Base-by-base conservation (phyloP, 495 filamentous ascomycete species). In the Sabuloglossum arenarium region DNA sequence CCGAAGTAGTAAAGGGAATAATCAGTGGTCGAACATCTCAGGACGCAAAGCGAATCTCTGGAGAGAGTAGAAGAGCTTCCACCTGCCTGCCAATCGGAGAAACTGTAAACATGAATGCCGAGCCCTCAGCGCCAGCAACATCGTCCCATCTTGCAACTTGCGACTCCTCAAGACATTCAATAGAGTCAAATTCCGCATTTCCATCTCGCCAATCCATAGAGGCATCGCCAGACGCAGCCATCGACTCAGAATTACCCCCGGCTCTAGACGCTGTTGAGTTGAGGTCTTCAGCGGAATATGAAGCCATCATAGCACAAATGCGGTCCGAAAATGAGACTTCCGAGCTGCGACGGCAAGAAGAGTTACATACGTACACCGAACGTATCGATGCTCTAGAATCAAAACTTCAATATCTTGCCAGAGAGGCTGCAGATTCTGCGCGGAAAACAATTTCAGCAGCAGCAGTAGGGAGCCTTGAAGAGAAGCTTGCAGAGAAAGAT, bases 361-460 rank as follows among this genome's bases (percentile, higher is more conserved):
- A 95, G 64, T 74, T 83, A 19, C 79, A 91, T 60, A 74, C 70
- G 11, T 89, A 93, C 57, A 77, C 89, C 12, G 91, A 96, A 67
- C 80, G 86, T 2, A 94, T 97, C 39, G 91, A 97, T 68, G 85
- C 93, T 21, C 71, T 98, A 10, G 85, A 95, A 65, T 79, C 86
- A 6, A 96, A 96, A 63, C 72, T 98, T 27, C 80, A 85, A 56
- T 94, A 90, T 64, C 74, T 97, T 4, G 81, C 88, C 1, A 82
- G 80, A 55, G 82, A 88, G 59, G 80, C 82, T 34, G 78, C 82
- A 0, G 84, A 86, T 29, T 72, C 81, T 0, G 82, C 88, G 5
- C 77, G 78, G 59, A 76, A 73, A 53, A 76, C 81, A 3, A 80
- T 78, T 2, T 67, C 74, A 4, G 71, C 73, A 19, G 78, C 83